phyloP scores from a whole-genome alignment of 2,329 filamentous ascomycete species.

The Talaromyces rugulosus region DNA sequence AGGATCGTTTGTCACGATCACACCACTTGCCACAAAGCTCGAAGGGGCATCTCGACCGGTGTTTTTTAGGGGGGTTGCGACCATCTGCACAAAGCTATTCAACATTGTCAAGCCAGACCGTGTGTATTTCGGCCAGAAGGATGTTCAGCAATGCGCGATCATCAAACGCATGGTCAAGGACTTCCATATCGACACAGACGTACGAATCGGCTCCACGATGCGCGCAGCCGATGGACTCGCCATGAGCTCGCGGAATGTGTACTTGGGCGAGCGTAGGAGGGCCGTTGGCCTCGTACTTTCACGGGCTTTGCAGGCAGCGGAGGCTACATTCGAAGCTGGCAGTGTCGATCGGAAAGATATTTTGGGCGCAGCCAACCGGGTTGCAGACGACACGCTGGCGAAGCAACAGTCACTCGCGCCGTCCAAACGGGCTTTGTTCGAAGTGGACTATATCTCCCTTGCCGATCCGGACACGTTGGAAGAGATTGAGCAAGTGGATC shows the following conservation, averaged over 20 bases:
- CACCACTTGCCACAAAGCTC: slow-evolving; percentile 72
- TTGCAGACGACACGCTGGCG: slow-evolving; percentile 52
- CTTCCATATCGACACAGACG: slow-evolving; percentile 72
- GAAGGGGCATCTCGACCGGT: slow-evolving; percentile 85
- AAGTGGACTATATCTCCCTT: slow-evolving; percentile 89
- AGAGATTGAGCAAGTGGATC: slow-evolving; percentile 70
- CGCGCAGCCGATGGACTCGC: slow-evolving; percentile 80
- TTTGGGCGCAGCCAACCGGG: slow-evolving; percentile 64
- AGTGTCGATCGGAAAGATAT: slow-evolving; percentile 59
- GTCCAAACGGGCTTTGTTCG: slow-evolving; percentile 63
- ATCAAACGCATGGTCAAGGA: slow-evolving; percentile 83
- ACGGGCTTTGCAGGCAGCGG: slow-evolving; percentile 65
- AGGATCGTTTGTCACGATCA: slow-evolving; percentile 88
- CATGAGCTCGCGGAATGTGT: slow-evolving; percentile 89
- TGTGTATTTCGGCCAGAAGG: slow-evolving; percentile 96
- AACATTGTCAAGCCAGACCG: slow-evolving; percentile 73
- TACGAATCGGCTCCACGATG: slow-evolving; percentile 70
- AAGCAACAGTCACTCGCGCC: slow-evolving; percentile 61
- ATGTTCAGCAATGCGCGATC: slow-evolving; percentile 91
- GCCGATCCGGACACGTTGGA: slow-evolving; percentile 80
- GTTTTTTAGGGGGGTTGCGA: slow-evolving; percentile 95
- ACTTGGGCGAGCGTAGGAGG: slow-evolving; percentile 73
- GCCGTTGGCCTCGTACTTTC: slow-evolving; percentile 68
- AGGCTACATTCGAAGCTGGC: slow-evolving; percentile 58
- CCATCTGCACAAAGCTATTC: slow-evolving; percentile 91